phyloP scores from a whole-genome alignment of 805 yeast species.

The Nakazawaea sp. region DNA sequence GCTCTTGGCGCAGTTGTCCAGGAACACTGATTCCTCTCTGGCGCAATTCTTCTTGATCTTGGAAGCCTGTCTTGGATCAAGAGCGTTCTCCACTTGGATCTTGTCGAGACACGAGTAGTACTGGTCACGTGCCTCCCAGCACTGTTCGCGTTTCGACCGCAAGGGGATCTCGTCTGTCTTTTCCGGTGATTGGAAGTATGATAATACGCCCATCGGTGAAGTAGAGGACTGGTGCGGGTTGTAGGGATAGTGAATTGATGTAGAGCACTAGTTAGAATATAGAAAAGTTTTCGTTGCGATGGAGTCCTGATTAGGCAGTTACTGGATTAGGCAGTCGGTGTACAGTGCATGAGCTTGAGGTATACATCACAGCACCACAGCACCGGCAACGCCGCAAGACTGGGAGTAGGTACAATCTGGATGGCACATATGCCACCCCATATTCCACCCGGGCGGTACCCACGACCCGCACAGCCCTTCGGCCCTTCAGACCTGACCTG shows the following conservation, averaged over 20 bases:
- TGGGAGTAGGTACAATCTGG: too few species aligned
- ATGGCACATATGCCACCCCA: too few species aligned
- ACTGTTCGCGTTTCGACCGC: conserved; percentile 61
- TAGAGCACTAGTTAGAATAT: neutral
- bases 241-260: neutral
- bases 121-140: conserved; percentile 87
- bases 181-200: conserved; percentile 21
- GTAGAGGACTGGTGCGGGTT: too few species aligned
- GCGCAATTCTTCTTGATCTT: conserved; percentile 54
- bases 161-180: conserved; percentile 44
- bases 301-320: conserved; percentile 1
- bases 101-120: conserved; percentile 71
- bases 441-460: too few species aligned
- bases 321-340: neutral
- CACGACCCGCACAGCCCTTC: too few species aligned
- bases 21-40: conserved; percentile 47
- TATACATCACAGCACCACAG: too few species aligned
- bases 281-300: neutral
- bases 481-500: too few species aligned
- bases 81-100: conserved; percentile 62
- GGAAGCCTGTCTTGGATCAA: conserved; percentile 41
- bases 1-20: conserved; percentile 71
- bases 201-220: conserved; percentile 10
- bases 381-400: too few species aligned
- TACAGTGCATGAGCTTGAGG: too few species aligned